Conservation (phyloP, 140 eudicot genomes). For the Erigeron philadelphicus region DNA sequence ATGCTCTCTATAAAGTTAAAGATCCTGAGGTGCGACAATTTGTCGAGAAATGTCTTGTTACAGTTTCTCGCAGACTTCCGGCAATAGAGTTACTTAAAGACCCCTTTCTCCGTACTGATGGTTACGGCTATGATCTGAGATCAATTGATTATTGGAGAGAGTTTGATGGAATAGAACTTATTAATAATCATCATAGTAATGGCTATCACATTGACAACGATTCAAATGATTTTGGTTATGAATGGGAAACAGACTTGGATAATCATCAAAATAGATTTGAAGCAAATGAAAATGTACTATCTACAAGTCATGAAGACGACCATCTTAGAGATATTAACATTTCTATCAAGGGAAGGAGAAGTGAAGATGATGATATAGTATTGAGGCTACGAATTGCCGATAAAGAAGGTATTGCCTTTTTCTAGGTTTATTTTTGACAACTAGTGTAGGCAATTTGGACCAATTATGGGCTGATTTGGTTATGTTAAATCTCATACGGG, state of each 20-base stretch:
- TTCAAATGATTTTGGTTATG: conserved; percentile 41
- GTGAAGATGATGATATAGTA: conserved; percentile 58
- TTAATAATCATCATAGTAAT: conserved; percentile 29
- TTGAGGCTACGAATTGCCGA: conserved; percentile 73
- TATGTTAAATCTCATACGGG: not conserved
- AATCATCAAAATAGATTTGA: conserved; percentile 33
- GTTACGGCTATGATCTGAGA: conserved; percentile 41
- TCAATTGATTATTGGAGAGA: conserved; percentile 41
- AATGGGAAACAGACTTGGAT: conserved; percentile 42
- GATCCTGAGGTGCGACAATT: conserved; percentile 70
- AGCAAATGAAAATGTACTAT: conserved; percentile 43
- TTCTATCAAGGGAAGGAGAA: conserved; percentile 60
- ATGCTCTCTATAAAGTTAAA: conserved; percentile 65
- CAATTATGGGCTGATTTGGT: not conserved
- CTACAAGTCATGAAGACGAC: conserved; percentile 44
- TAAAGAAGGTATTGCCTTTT: conserved; percentile 56
- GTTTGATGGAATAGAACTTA: conserved; percentile 37
- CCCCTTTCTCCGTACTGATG: conserved; percentile 67
- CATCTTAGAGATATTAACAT: conserved; percentile 50
- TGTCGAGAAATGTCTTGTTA: conserved; percentile 76
- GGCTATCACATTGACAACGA: conserved; percentile 28
- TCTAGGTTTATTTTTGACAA: not conserved
- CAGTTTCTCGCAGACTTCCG: conserved; percentile 60
- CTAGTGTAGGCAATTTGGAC: not conserved
- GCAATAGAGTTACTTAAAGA: conserved; percentile 77